Base-by-base conservation (phyloP, 1,139 yeast species). In the Zygosaccharomyces sapae region DNA sequence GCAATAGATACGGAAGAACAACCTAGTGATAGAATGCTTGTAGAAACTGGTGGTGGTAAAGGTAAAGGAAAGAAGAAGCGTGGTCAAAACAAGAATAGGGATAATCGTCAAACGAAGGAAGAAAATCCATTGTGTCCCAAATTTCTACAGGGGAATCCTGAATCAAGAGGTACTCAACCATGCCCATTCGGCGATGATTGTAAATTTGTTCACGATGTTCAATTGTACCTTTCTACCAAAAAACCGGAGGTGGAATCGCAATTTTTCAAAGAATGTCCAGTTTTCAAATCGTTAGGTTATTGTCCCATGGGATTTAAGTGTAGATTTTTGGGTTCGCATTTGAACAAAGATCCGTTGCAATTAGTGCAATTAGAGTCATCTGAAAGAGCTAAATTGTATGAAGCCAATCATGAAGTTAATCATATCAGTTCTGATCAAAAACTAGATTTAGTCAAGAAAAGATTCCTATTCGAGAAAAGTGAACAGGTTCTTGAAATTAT, bases 221-320 rank as follows among this genome's bases (percentile, higher is more conserved):
- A 74, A 5, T 72, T 66, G 43, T 92, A 88, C 62, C 66, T 94
- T 35, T 70, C 65, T 0, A 66, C 77, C 30, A 92, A 92, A 67
- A 84, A 81, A 0, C 74, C 69, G 0, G 97, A 92, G 64, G 69
- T 88, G 27, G 79, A 75, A 31, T 48, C 55, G 10, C 51, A 47
- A n/a, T 46, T 44, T 31, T 64, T 59, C 49, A 35, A 12, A 87
- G 94, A 61, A 1, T 92, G 99, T 69, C 97, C 98, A 0, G 96
- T 88, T 2, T 89, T 69, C 63, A 73, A 73, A 39, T 85, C 86
- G 1, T 72, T 88, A 45, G 98, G 98, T 0, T 83, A 80, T 61
- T 92, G 99, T 71, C 96, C 96, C 1, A 77, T 86, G 52, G 98
- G 98, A 0, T 70, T 86, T 59, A 89, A 86, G 65, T 92, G 99